A percentile compares a stretch with the other conserved stretches of the same genome.
Conservation (phyloP, 345 rosid species). For the Populus alba region DNA sequence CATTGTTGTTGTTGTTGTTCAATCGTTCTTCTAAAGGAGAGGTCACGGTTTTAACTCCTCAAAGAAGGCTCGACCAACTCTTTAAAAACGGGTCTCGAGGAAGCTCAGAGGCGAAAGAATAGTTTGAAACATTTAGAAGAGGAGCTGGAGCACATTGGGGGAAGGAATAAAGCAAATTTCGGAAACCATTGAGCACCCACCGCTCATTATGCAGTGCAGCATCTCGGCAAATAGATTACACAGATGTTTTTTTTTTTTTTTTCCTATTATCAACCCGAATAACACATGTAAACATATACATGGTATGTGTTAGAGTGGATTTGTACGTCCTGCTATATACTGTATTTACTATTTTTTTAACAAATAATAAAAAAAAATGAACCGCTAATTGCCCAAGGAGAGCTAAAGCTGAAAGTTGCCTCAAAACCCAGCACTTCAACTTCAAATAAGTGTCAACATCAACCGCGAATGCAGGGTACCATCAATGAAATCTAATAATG, state of each 20-base stretch:
- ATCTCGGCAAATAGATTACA: not conserved
- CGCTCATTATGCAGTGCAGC: not conserved
- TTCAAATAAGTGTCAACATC: not conserved
- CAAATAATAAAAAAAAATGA: not conserved
- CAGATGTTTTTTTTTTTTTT: not conserved
- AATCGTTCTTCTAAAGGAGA: not conserved
- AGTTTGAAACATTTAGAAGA: not conserved
- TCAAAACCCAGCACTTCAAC: conserved; percentile 8
- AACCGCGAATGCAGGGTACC: not conserved
- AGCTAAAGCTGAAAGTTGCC: conserved; percentile 13
- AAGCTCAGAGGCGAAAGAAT: not conserved
- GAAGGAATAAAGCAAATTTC: not conserved
- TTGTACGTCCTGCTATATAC: not conserved
- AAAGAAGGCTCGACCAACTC: not conserved
- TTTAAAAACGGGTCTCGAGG: not conserved
- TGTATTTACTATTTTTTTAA: conserved; percentile 3
- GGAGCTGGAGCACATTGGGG: not conserved
- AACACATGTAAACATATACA: not conserved
- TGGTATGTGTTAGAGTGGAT: not conserved
- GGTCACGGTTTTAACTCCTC: not conserved
- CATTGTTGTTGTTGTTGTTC: too few relatives aligned
- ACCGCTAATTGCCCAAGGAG: not conserved
- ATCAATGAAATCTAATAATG: not conserved
- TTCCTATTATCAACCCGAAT: not conserved
- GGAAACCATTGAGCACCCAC: not conserved